Base-by-base conservation (phyloP, 345 rosid genomes). In the Salix arbutifolia region DNA sequence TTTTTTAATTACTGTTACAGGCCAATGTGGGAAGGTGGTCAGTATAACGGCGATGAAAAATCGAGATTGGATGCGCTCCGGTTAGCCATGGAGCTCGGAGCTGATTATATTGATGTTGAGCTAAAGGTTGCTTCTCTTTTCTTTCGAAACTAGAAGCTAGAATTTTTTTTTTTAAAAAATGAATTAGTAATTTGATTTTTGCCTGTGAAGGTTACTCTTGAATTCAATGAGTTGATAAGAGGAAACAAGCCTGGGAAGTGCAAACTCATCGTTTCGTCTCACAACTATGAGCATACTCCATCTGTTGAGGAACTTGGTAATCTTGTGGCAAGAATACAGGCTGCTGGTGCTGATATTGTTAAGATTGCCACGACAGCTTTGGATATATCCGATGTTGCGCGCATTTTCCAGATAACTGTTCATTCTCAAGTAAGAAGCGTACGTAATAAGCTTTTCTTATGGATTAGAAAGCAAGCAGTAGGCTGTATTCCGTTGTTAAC, bases 1-100 rank as follows among this genome's bases (percentile, higher is more conserved):
- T 1, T 19, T 2, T 5, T 26, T 16, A 7, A 60, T 31, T 67
- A 25, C 69, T 71, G 14, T 23, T 80, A 1, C 82, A 95, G 99
- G 76, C 98, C 98, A 65, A 89, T 75, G 72, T 93, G 99, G 99
- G 99, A 95, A 84, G 99, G 97, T 37, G 99, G 99, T 69, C 88
- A 83, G 26, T 93, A 95, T 78, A 97, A 84, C 62, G 99, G 97
- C 65, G 99, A 90, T 78, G 99, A 95, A 76, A 87, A 81, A 5
- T 30, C 86, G 79, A 79, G 98, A 23, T 77, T 79, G 71, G 92
- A 89, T 72, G 91, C 83, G 21, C 96, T 93, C 72, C 87, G 83
- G 53, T 78, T 93, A 76, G 99, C 99, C 60, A 89, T 91, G 94
- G 97, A 93, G 76, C 65, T 93, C 56, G 99, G 98, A 82, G 99